Percentiles rank a stretch among this genome's conserved stretches.
phyloP scores from a whole-genome alignment of 1,284 basidiomycete genomes.

The Lentinula novae-zelandiae region DNA sequence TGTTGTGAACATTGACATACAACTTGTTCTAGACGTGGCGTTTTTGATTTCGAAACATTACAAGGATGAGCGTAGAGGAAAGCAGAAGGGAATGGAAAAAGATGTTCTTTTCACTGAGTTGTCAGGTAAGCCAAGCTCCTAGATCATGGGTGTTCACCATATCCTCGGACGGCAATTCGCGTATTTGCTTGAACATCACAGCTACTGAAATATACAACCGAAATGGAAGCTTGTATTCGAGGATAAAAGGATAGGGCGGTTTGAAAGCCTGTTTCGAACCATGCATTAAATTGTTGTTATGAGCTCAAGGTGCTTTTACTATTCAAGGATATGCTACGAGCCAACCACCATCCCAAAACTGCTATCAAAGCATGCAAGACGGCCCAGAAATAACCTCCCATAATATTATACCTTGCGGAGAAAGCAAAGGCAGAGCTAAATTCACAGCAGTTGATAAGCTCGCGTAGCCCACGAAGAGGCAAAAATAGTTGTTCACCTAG shows the following conservation, averaged over 20 bases:
- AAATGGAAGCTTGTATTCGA: too few species aligned
- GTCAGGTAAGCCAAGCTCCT: slow-evolving; percentile 18
- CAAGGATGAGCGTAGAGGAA: slow-evolving; percentile 56
- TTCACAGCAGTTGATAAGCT: background rate
- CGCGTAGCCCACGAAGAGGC: background rate
- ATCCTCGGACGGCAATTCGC: too few species aligned
- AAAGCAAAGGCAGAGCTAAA: slow-evolving; percentile 50
- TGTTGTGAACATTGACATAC: background rate
- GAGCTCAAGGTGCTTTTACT: slow-evolving; percentile 4
- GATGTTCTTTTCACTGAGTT: slow-evolving; percentile 34
- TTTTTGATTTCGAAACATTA: slow-evolving; percentile 78
- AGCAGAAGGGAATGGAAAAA: slow-evolving; percentile 20
- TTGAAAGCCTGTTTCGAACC: background rate
- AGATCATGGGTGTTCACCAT: background rate
- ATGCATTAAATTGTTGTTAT: background rate
- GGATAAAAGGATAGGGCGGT: background rate
- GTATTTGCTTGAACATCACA: too few species aligned
- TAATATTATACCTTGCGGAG: slow-evolving; percentile 36
- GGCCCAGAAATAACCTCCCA: slow-evolving; percentile 45
- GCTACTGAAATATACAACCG: too few species aligned
- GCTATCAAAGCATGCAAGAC: slow-evolving; percentile 31
- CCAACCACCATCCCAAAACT: slow-evolving; percentile 7
- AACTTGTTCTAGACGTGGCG: slow-evolving; percentile 54
- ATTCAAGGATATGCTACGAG: slow-evolving; percentile 3
- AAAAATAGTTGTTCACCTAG: slow-evolving; percentile 36